These are phyloP conservation scores for Whalleya microplaca DNA, from an alignment of 2,329 filamentous ascomycete genomes.

Conservation along the genomic window DNA sequence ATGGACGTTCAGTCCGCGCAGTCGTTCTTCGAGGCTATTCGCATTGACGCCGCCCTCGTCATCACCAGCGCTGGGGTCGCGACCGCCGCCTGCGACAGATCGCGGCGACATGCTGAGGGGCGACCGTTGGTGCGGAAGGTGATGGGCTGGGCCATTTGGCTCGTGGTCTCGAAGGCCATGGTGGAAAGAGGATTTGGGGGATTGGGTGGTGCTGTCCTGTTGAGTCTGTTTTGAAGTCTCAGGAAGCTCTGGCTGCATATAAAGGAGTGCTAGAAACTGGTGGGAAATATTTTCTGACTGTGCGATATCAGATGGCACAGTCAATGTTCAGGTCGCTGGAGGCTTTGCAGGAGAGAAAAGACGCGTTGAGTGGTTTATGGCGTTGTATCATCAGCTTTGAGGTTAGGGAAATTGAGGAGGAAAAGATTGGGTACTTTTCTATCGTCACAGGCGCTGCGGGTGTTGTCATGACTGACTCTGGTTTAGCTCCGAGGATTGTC, in stretches of 20 bases:
- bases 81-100: conserved; percentile 36
- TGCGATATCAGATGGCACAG: conserved; percentile 58
- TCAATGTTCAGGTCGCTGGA: conserved; percentile 33
- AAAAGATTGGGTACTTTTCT: not conserved
- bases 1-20: conserved; percentile 56
- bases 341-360: not conserved
- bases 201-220: conserved; percentile 38
- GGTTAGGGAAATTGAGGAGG: conserved; percentile 7
- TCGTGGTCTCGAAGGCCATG: conserved; percentile 58
- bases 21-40: conserved; percentile 51
- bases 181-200: conserved; percentile 48
- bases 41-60: conserved; percentile 43
- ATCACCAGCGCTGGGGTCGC: conserved; percentile 28
- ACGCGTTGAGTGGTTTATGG: conserved; percentile 7
- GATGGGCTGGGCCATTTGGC: conserved; percentile 43
- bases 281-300: conserved; percentile 47
- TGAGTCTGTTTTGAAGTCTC: conserved; percentile 38
- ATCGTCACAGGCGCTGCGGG: not conserved
- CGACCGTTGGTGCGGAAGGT: conserved; percentile 36
- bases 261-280: conserved; percentile 53
- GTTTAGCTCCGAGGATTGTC: not conserved
- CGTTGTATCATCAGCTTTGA: conserved; percentile 9
- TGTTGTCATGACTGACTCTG: not conserved
- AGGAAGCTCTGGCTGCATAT: conserved; percentile 67
- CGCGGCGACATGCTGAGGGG: conserved; percentile 43